These are phyloP conservation scores for Zea luxurians DNA, from an alignment of 176 grass and related monocot species.

Conservation along the genomic window DNA sequence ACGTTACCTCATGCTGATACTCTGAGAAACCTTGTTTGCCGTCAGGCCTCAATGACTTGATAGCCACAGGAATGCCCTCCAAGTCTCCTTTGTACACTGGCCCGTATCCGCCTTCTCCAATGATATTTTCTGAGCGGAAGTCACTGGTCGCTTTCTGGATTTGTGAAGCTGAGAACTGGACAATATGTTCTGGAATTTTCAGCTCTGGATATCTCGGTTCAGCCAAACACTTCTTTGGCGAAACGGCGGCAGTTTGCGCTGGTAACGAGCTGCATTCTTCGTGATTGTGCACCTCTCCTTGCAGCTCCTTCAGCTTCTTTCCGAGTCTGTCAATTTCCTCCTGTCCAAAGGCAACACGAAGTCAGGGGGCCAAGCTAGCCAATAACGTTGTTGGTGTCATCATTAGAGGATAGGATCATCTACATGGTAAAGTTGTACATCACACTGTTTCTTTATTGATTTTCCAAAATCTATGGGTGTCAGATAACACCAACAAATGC, in stretches of 20 bases:
- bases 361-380: too few relatives aligned
- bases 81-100: constrained; percentile 52
- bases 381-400: too few relatives aligned
- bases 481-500: too few relatives aligned
- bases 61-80: constrained; percentile 32
- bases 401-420: too few relatives aligned
- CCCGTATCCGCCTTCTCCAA: constrained; percentile 58
- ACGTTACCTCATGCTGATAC: constrained; percentile 56
- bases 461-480: too few relatives aligned
- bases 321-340: constrained; percentile 40
- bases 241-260: neutral
- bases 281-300: constrained; percentile 22
- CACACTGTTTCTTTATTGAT: too few relatives aligned
- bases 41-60: constrained; percentile 51
- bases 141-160: constrained; percentile 38
- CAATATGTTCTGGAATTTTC: constrained; percentile 25
- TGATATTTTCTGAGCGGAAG: constrained; percentile 42
- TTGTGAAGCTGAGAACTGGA: constrained; percentile 11
- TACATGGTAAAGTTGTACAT: too few relatives aligned
- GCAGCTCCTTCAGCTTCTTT: constrained; percentile 40
- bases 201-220: constrained; percentile 31
- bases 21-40: constrained; percentile 47
- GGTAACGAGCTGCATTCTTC: constrained; percentile 32
- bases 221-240: constrained; percentile 16
- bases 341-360: constrained; percentile 14